phyloP scores from a whole-genome alignment of 495 filamentous ascomycete genomes.

The Daldinia decipiens region DNA sequence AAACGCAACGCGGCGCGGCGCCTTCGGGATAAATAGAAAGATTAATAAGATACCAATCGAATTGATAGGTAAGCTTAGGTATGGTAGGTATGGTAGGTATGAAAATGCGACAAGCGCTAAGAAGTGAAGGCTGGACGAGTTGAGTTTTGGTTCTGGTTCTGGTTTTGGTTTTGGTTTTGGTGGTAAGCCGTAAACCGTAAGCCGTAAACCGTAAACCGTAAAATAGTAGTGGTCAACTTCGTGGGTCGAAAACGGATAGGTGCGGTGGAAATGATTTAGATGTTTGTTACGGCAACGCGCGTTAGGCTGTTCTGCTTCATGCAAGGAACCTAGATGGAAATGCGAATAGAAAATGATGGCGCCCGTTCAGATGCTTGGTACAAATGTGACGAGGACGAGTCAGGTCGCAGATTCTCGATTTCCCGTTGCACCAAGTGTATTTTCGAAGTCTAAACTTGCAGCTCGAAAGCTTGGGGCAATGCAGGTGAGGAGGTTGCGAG shows the following conservation, averaged over 20 bases:
- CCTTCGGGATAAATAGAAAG: conserved; percentile 2
- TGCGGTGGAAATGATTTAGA: conserved; percentile 13
- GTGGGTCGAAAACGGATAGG: conserved; percentile 29
- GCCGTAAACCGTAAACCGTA: too few relatives aligned
- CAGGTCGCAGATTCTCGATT: conserved; percentile 21
- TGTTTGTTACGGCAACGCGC: conserved; percentile 38
- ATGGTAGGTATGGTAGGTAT: conserved; percentile 1
- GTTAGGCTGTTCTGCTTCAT: conserved; percentile 37
- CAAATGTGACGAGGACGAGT: not conserved
- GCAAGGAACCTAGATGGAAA: conserved; percentile 37
- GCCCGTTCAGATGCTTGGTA: not conserved
- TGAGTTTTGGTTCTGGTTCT: conserved; percentile 2
- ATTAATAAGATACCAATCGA: conserved; percentile 39
- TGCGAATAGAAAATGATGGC: not conserved
- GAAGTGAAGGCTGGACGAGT: not conserved
- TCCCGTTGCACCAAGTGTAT: conserved; percentile 21
- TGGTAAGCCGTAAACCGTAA: not conserved
- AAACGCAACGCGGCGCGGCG: conserved; percentile 34
- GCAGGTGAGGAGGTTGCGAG: conserved; percentile 7
- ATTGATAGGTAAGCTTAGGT: conserved; percentile 36
- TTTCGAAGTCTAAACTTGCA: conserved; percentile 12
- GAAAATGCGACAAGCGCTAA: conserved; percentile 24
- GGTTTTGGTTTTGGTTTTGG: conserved; percentile 1
- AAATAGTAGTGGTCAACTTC: conserved; percentile 33
- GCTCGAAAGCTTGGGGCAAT: conserved; percentile 7